Base-by-base conservation (phyloP, 768 basidiomycete species). In the Coprinopsis cinerea region DNA sequence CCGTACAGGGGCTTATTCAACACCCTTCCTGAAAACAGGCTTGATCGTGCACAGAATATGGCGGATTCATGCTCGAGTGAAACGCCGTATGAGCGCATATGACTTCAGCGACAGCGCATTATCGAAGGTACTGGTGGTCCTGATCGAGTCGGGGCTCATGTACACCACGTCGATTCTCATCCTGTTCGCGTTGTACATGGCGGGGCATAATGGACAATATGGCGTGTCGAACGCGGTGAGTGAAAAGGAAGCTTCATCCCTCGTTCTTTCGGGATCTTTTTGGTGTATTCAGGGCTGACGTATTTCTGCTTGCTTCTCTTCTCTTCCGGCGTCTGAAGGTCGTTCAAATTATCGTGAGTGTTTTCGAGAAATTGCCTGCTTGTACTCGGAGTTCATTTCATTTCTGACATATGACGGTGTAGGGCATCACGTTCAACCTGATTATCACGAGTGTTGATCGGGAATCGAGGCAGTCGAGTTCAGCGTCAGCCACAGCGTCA, bases 271-370 rank as follows among this genome's bases (percentile, higher is more conserved):
- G 13, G 20, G 17, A 5, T 17, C 6, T 18, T 13, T 30, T 9
- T n/a, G 22, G 18, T 20, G 32, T 18, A 17, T 30, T 32, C 26
- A 14, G 28, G 14, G 24, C 14, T 25, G 32, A 53, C 2, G n/a
- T 45, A 28, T 34, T 17, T 46, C 28, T 15, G 17, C 47, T n/a
- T 45, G 49, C 32, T 45, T 24, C n/a, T 17, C 26, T 26, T 9
- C 50, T n/a, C n/a, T n/a, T n/a, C n/a, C n/a, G n/a, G n/a, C n/a
- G n/a, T n/a, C n/a, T n/a, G n/a, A n/a, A 71, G 68, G 61, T 72
- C 26, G 67, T 72, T 2, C 72, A 73, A 54, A 71, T 74, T 26
- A 71, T 74, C 53, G 70, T 68, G 48, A 51, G 64, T 55, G 25
- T 11, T 20, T 15, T n/a, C 28, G 17, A 37, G 24, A 27, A 2